These are phyloP conservation scores for Irpex rosettiformis DNA, from an alignment of 1,284 basidiomycete species.

Conservation along the genomic window DNA sequence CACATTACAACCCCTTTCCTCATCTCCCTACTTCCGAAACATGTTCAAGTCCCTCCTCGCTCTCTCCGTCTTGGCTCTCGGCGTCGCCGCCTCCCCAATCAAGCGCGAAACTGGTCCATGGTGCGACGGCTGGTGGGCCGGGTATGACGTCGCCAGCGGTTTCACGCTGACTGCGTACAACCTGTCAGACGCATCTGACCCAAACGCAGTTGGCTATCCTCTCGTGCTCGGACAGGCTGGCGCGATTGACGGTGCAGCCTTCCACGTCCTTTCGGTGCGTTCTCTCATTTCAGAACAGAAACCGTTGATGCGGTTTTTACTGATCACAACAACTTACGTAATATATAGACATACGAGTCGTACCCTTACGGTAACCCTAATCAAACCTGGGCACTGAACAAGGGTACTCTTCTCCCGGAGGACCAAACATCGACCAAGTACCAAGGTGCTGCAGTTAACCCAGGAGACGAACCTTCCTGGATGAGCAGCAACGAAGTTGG, in stretches of 20 bases:
- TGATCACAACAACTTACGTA: not conserved
- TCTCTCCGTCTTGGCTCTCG: not conserved
- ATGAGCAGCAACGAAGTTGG: slow-evolving; percentile 15
- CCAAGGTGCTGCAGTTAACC: not conserved
- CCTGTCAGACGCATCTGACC: slow-evolving; percentile 29
- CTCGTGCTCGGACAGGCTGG: slow-evolving; percentile 37
- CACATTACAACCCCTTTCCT: no score
- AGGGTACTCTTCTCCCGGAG: not conserved
- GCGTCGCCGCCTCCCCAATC: not conserved
- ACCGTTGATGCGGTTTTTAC: not conserved
- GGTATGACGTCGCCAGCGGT: slow-evolving; percentile 27
- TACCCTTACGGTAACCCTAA: not conserved
- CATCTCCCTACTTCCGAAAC: no score
- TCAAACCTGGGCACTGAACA: not conserved
- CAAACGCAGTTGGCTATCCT: slow-evolving; percentile 36
- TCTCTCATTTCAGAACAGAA: not conserved
- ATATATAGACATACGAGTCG: not conserved
- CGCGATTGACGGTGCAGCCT: slow-evolving; percentile 9
- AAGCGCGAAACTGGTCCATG: not conserved
- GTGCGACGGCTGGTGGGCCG: not conserved
- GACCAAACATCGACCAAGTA: not conserved
- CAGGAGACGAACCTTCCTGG: slow-evolving; percentile 14
- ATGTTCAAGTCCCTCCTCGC: not conserved
- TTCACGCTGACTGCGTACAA: slow-evolving; percentile 42
- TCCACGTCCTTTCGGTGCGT: slow-evolving; percentile 16